phyloP scores from a whole-genome alignment of 495 filamentous ascomycete species.

The Aspergillus baeticus region DNA sequence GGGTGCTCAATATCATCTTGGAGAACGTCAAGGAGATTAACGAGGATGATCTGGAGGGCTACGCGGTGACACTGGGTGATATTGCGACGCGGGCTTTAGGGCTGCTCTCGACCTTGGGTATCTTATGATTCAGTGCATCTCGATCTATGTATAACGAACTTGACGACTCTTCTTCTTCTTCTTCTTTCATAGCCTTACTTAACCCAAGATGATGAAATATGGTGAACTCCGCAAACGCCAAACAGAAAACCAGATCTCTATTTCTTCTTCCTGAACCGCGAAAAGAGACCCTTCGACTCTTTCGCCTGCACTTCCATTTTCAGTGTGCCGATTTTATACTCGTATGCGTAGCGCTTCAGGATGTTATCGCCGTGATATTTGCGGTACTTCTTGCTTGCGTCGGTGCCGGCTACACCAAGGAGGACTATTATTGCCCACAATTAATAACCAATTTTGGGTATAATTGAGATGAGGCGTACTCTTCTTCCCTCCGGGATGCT shows the following conservation, averaged over 20 bases:
- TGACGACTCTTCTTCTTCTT: too few relatives aligned
- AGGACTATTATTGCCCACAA: not conserved
- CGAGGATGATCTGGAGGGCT: too few relatives aligned
- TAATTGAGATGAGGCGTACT: not conserved
- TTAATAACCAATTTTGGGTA: not conserved
- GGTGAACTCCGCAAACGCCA: too few relatives aligned
- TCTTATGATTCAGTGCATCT: too few relatives aligned
- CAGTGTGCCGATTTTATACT: not conserved
- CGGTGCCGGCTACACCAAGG: slow-evolving; percentile 7
- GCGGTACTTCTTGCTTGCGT: slow-evolving; percentile 15
- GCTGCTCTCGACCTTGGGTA: too few relatives aligned
- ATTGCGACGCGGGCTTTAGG: too few relatives aligned
- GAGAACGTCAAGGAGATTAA: too few relatives aligned
- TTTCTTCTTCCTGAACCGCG: not conserved
- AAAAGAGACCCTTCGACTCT: slow-evolving; percentile 5
- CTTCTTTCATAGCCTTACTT: too few relatives aligned
- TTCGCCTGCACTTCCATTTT: not conserved
- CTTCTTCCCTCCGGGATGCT: slow-evolving; percentile 15
- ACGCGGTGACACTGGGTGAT: too few relatives aligned
- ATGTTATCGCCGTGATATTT: slow-evolving; percentile 12
- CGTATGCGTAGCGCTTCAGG: slow-evolving; percentile 1
- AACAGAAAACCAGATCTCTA: not conserved
- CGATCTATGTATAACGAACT: too few relatives aligned
- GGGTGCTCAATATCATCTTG: too few relatives aligned
- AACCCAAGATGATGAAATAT: too few relatives aligned